phyloP scores from a whole-genome alignment of 1,284 basidiomycete genomes.

The Termitomyces sp. region DNA sequence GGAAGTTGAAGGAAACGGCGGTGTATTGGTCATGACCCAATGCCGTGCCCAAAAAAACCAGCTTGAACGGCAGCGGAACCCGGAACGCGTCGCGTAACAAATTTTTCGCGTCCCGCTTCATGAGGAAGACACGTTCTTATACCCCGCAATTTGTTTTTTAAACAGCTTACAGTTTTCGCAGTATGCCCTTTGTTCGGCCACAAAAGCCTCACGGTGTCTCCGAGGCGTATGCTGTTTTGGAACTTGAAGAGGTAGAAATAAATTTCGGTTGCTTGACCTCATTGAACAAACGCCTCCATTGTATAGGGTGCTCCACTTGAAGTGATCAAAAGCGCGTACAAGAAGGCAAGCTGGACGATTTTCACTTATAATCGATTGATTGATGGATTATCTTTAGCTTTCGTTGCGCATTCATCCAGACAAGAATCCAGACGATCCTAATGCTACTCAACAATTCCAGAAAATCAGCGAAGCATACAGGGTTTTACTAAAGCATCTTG shows the following conservation, averaged over 20 bases:
- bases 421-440: slow-evolving; percentile 59
- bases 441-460: slow-evolving; percentile 67
- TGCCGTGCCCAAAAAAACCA: background rate
- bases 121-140: background rate
- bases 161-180: background rate
- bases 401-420: slow-evolving; percentile 70
- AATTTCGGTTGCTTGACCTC: background rate
- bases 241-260: slow-evolving; percentile 48
- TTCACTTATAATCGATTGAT: background rate
- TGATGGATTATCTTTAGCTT: slow-evolving; percentile 32
- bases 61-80: background rate
- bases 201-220: slow-evolving; percentile 12
- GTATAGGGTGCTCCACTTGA: slow-evolving; percentile 55
- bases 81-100: slow-evolving; percentile 20
- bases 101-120: slow-evolving; percentile 13
- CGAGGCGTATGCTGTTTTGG: slow-evolving; percentile 53
- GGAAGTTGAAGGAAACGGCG: background rate
- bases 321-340: slow-evolving; percentile 60
- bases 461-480: slow-evolving; percentile 63
- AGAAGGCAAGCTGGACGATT: slow-evolving; percentile 38
- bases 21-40: slow-evolving; percentile 12
- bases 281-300: background rate
- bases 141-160: background rate
- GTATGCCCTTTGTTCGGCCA: slow-evolving; percentile 6
- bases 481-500: slow-evolving; percentile 48